Conservation (phyloP, 768 basidiomycete species). For the Trametes cinnabarina region DNA sequence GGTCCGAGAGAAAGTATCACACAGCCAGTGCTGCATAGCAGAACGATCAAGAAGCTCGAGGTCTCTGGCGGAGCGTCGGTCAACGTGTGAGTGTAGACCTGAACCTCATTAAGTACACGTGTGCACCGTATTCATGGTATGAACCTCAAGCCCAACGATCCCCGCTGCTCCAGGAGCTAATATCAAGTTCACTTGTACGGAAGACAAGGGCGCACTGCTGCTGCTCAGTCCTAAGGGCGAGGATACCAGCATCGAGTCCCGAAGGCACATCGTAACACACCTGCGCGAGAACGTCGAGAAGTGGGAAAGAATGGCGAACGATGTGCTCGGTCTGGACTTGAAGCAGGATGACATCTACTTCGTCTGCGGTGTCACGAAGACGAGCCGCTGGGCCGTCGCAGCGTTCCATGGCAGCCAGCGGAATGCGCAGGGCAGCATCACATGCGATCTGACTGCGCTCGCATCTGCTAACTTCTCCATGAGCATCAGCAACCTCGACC, state of each 20-base stretch:
- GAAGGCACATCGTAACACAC: slow-evolving; percentile 8
- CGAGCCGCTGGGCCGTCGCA: slow-evolving; percentile 12
- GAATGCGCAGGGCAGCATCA: not conserved
- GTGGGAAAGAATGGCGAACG: slow-evolving; percentile 8
- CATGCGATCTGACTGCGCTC: slow-evolving; percentile 1
- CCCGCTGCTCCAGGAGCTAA: not conserved
- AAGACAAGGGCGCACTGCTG: slow-evolving; percentile 13
- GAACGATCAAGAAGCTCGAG: not conserved
- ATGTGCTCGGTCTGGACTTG: slow-evolving; percentile 1
- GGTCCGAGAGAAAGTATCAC: slow-evolving; percentile 1
- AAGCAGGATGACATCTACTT: slow-evolving; percentile 11
- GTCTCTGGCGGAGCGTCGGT: not conserved
- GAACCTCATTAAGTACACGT: not conserved
- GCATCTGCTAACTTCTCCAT: not conserved
- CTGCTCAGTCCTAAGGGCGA: not conserved
- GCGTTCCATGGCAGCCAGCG: slow-evolving; percentile 8
- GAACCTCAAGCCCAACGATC: not conserved
- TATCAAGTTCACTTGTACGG: slow-evolving; percentile 6
- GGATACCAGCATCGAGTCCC: slow-evolving; percentile 4
- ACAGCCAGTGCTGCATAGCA: slow-evolving; percentile 2
- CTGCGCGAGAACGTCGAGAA: slow-evolving; percentile 7
- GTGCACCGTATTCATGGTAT: too few species aligned
- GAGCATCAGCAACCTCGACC: not conserved
- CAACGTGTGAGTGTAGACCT: not conserved
- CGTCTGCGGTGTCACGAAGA: slow-evolving; percentile 18